phyloP scores from a whole-genome alignment of 2,329 filamentous ascomycete genomes.

The Beauveria brongniartii region DNA sequence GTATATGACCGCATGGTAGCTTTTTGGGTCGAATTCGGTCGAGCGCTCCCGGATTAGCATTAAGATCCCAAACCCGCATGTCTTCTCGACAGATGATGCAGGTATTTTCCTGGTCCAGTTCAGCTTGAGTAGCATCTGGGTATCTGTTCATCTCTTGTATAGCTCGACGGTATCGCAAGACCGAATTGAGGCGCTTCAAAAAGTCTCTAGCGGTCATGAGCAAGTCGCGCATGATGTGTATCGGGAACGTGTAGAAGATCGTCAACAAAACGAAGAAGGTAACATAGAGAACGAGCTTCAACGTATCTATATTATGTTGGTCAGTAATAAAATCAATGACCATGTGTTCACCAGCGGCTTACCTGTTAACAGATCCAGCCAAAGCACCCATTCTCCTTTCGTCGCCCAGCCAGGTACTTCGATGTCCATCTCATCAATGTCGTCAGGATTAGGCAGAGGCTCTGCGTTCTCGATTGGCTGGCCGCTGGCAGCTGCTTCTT shows the following conservation, averaged over 20 bases:
- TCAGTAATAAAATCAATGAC: conserved; percentile 11
- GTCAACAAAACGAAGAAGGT: conserved; percentile 91
- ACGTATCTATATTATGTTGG: conserved; percentile 55
- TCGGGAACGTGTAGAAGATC: conserved; percentile 88
- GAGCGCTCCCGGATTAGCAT: conserved; percentile 56
- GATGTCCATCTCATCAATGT: conserved; percentile 86
- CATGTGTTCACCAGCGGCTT: conserved; percentile 23
- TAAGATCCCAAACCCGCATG: conserved; percentile 71
- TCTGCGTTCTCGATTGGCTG: conserved; percentile 44
- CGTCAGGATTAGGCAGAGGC: conserved; percentile 56
- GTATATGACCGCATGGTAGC: conserved; percentile 87
- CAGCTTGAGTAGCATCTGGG: conserved; percentile 80
- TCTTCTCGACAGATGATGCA: conserved; percentile 98
- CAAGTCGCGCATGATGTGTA: conserved; percentile 92
- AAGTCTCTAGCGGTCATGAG: conserved; percentile 93
- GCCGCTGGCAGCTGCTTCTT: conserved; percentile 38
- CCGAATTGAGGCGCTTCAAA: conserved; percentile 77
- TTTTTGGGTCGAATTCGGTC: conserved; percentile 89
- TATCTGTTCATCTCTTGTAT: conserved; percentile 93
- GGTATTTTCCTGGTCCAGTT: conserved; percentile 78
- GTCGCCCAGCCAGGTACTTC: conserved; percentile 95
- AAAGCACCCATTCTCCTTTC: conserved; percentile 88
- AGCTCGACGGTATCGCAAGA: conserved; percentile 82
- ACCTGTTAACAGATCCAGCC: conserved; percentile 77
- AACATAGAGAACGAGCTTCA: conserved; percentile 83